Base-by-base conservation (phyloP, 1,139 yeast genomes). In the Kurtzmaniella natalensis region DNA sequence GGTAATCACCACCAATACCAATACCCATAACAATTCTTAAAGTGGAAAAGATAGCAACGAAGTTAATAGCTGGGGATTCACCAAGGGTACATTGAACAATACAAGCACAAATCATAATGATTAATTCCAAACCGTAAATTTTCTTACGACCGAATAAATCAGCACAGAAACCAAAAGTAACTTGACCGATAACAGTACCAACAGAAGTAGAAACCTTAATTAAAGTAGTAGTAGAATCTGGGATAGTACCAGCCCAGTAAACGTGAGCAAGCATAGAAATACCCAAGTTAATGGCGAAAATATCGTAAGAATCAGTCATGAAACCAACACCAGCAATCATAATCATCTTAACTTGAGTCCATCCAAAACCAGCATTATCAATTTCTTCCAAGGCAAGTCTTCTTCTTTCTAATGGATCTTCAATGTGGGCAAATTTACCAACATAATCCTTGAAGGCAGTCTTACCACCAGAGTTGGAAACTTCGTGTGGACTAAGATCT, bases 1-100 rank as follows among this genome's bases (percentile, higher is more conserved):
- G 98, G 65, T 92, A 92, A 67, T 92, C 98, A 74, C 97, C 98
- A 70, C 98, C 98, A 53, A 92, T 94, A 79, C 98, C 98, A 51
- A 92, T 80, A 70, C 95, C 95, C 86, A 81, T 81, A 42, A 84
- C 54, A 45, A 85, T 78, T 76, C 95, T 81, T 62, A 78, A 78
- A 48, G 81, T 78, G n/a, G 80, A 63, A 44, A 85, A 70, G 36
- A 83, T 70, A 34, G 89, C 94, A 33, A 76, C 77, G 51, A 85
- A 82, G 57, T 70, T 72, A 43, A 85, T 61, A 42, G 82, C 89
- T 21, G 85, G 76, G 18, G 94, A 74, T 6, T 59, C 46, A 50
- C 94, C 94, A 36, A 81, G 47, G 41, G 75, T 61, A 72, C 81
- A 84, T 71, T 78, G 96, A 55, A 85, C 67, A 54, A 76, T 69